These are phyloP conservation scores for Ambrosia hybrid DNA, from an alignment of 140 eudicot species.

Conservation along the genomic window DNA sequence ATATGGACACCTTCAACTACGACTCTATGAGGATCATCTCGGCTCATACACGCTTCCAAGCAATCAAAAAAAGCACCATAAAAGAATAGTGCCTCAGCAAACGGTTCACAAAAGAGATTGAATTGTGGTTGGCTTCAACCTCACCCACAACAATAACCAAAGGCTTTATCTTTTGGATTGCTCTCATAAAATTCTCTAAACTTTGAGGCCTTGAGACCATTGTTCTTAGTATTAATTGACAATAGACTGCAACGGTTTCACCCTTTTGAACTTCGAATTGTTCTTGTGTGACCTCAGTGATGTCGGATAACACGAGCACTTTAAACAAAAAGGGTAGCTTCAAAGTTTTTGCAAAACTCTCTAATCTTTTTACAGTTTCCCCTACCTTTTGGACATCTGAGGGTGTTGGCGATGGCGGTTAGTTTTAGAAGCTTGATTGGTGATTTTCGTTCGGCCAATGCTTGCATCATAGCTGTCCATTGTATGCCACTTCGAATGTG, in stretches of 20 bases:
- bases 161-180: conserved; percentile 36
- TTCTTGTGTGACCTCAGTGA: conserved; percentile 44
- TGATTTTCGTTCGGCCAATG: conserved; percentile 24
- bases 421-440: conserved; percentile 40
- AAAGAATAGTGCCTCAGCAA: conserved; percentile 32
- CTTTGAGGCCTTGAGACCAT: conserved; percentile 38
- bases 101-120: conserved; percentile 41
- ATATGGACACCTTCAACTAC: conserved; percentile 33
- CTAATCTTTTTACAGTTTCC: conserved; percentile 41
- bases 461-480: conserved; percentile 57
- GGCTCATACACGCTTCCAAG: conserved; percentile 46
- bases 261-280: conserved; percentile 35
- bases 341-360: conserved; percentile 40
- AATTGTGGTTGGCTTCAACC: conserved; percentile 53
- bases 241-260: conserved; percentile 44
- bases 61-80: conserved; percentile 44
- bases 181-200: conserved; percentile 40
- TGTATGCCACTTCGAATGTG: conserved; percentile 48
- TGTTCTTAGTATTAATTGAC: conserved; percentile 38
- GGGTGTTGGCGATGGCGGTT: conserved; percentile 41
- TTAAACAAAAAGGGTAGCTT: conserved; percentile 42
- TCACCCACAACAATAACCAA: conserved; percentile 43
- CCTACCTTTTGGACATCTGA: conserved; percentile 25
- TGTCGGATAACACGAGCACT: conserved; percentile 38
- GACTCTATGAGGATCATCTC: conserved; percentile 27